Evolutionary conservation across 306 rosid species (phyloP).

Genomic region (Trichosanthes truncata): DNA sequence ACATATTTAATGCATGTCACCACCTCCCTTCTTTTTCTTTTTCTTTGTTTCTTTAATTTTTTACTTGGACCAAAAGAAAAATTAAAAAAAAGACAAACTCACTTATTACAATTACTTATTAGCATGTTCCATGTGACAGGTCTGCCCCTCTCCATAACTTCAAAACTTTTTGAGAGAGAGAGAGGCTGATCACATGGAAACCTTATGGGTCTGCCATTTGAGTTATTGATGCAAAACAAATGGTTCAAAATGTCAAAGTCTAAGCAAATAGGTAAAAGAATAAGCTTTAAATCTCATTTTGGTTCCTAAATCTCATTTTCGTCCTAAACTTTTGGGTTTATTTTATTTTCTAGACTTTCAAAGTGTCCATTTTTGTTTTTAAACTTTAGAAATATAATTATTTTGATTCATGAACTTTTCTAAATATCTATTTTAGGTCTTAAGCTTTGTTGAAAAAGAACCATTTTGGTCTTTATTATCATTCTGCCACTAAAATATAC

Average conservation of each 20-base stretch:
- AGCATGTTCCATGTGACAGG: conserved; percentile 7
- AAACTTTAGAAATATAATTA: no score
- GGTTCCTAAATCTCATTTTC: no score
- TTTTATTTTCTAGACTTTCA: no score
- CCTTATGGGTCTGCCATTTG: neutral
- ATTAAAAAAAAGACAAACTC: neutral
- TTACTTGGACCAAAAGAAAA: neutral
- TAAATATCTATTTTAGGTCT: no score
- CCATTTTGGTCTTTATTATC: no score
- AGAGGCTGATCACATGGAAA: conserved; percentile 1
- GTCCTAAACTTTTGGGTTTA: no score
- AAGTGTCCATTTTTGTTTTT: no score
- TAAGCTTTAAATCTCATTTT: neutral
- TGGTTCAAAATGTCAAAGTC: neutral
- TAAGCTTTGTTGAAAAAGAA: no score
- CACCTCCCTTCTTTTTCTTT: neutral
- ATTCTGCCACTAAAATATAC: no score
- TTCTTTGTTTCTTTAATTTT: no score
- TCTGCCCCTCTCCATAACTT: neutral
- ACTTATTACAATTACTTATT: neutral
- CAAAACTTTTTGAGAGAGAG: neutral
- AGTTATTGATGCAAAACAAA: neutral
- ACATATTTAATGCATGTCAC: neutral
- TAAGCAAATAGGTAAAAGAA: neutral
- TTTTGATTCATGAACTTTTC: no score